These are phyloP conservation scores for Aspergillus aculeatinus DNA, from an alignment of 2,329 filamentous ascomycete species.

Conservation along the genomic window DNA sequence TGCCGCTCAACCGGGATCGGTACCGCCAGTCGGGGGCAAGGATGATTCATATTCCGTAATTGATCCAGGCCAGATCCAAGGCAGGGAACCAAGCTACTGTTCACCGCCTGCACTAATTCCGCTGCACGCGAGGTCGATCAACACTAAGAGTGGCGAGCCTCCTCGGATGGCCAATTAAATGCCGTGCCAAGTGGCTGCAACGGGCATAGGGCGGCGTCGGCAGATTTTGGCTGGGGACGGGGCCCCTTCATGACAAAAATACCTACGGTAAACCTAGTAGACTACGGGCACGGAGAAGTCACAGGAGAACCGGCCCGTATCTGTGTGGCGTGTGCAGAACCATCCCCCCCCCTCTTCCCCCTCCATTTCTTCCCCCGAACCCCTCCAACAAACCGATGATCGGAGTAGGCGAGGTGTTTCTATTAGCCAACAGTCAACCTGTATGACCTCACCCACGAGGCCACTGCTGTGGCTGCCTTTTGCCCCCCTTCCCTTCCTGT, in stretches of 20 bases:
- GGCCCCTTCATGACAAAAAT: background rate
- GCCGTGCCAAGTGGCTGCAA: background rate
- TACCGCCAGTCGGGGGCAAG: background rate
- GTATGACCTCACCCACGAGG: background rate
- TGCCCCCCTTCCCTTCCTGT: background rate
- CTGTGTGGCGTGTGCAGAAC: conserved; percentile 1
- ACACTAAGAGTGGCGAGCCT: background rate
- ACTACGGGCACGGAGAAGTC: background rate
- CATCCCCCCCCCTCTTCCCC: background rate
- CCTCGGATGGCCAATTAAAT: background rate
- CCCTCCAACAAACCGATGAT: background rate
- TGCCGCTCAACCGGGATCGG: background rate
- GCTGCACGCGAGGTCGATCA: conserved; percentile 7
- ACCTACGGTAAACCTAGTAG: background rate
- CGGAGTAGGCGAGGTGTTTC: background rate
- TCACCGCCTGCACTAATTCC: conserved; percentile 5
- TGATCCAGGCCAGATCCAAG: conserved; percentile 4
- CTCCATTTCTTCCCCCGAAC: background rate
- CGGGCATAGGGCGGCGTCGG: background rate
- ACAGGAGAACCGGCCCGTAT: background rate
- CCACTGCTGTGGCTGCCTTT: background rate
- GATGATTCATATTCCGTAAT: background rate
- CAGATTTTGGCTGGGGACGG: background rate
- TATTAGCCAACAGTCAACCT: background rate
- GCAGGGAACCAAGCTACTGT: background rate